Conservation (phyloP, 306 rosid species). For the Castanospermum australe region DNA sequence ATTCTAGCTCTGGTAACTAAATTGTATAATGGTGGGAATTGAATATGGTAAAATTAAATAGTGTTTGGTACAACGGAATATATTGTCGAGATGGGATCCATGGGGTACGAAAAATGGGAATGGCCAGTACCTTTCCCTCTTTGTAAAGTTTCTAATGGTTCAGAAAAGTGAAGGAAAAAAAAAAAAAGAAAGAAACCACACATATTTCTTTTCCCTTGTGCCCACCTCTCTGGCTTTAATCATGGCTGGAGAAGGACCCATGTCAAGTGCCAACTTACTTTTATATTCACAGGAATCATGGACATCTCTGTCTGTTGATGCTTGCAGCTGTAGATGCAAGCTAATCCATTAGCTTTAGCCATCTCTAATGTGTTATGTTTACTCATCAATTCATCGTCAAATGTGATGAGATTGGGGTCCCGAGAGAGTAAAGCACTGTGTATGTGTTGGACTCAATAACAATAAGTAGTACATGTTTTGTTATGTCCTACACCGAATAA, state of each 20-base stretch:
- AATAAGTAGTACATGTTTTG: no score
- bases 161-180: conserved; percentile 36
- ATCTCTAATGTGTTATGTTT: neutral
- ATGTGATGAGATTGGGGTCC: neutral
- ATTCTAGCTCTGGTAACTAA: neutral
- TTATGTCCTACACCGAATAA: no score
- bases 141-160: conserved; percentile 29
- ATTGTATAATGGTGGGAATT: neutral
- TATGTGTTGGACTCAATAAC: conserved; percentile 6
- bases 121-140: conserved; percentile 39
- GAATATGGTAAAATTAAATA: conserved; percentile 2
- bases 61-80: conserved; percentile 28
- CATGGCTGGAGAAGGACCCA: conserved; percentile 63
- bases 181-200: neutral
- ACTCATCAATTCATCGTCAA: neutral
- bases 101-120: conserved; percentile 24
- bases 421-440: conserved; percentile 9
- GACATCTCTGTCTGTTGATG: conserved; percentile 41
- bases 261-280: conserved; percentile 37
- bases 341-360: neutral
- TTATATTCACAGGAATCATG: conserved; percentile 58
- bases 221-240: conserved; percentile 62
- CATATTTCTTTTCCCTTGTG: conserved; percentile 16
- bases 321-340: conserved; percentile 27
- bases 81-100: conserved; percentile 26